Base-by-base conservation (phyloP, 2,329 filamentous ascomycete genomes). In the Sporothrix humicola region DNA sequence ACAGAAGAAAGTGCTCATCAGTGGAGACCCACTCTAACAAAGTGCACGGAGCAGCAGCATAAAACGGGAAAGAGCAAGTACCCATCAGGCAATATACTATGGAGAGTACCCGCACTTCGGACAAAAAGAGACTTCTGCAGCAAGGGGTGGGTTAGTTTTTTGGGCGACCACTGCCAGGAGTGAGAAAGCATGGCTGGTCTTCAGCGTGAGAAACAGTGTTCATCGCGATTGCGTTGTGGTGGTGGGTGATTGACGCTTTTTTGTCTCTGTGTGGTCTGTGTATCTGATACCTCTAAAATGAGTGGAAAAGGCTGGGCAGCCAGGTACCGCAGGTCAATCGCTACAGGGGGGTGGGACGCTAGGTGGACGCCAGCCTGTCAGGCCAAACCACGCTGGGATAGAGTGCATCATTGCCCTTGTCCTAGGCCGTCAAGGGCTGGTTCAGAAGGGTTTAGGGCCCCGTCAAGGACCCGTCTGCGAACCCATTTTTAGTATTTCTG, bases 31-130 rank as follows among this genome's bases (percentile, higher is more conserved):
- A 26, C 69, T 61, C 8, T 7, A 37, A 5, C 31, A 31, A 59
- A 26, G 42, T 42, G 54, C 69, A 71, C 69, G 54, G 69, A 71
- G 42, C 54, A 71, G 54, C 54, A 71, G 20, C 37, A 20, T 31
- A 59, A 48, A 31, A 42, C 8, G 44, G 69, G 13, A 50, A 31
- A 7, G 15, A 31, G 31, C 8, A 61, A 42, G 52, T 71, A 70
- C 68, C 26, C 26, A n/a, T 23, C 63, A 8, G 13, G 37, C 13
- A n/a, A n/a, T 26, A 37, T 7, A 10, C 46, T 20, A 37, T 52
- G 44, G 12, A 68, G 13, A n/a, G 15, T 68, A 44, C 66, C 17
- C 50, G 44, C 8, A 68, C 63, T 26, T 50, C 20, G 63, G 46
- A 68, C 20, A 31, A 37, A 26, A 46, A 52, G 42, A 48, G 42